Evolutionary conservation across 208 protist genomes (phyloP).

Genomic region (Novymonas esmeraldas): DNA sequence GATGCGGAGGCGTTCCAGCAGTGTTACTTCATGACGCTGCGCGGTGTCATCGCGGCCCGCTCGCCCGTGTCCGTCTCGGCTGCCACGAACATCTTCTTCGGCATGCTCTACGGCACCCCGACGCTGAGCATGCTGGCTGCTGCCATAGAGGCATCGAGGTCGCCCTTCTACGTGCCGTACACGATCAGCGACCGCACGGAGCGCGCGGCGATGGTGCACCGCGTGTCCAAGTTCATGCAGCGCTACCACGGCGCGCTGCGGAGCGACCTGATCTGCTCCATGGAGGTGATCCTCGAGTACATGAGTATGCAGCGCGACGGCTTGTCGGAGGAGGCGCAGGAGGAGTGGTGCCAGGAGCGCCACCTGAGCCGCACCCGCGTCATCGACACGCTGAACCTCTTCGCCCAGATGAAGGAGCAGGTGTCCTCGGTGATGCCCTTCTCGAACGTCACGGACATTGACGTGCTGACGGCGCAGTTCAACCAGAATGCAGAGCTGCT

Average conservation of each 20-base stretch:
- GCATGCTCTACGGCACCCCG: constrained; percentile 68
- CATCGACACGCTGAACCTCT: constrained; percentile 61
- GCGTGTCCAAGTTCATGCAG: constrained; percentile 54
- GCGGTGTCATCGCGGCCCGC: constrained; percentile 66
- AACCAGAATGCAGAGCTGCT: constrained; percentile 48
- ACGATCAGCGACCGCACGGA: constrained; percentile 45
- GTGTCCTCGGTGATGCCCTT: constrained; percentile 61
- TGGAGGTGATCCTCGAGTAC: constrained; percentile 71
- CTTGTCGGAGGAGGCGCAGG: constrained; percentile 75
- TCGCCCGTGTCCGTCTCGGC: constrained; percentile 61
- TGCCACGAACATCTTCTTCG: constrained; percentile 71
- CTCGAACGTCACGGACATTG: constrained; percentile 65
- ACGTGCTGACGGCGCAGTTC: constrained; percentile 61
- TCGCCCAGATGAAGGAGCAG: constrained; percentile 77
- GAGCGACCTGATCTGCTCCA: constrained; percentile 64
- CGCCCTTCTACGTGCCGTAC: constrained; percentile 75
- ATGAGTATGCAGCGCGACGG: constrained; percentile 79
- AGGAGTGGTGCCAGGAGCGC: constrained; percentile 70
- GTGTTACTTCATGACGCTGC: constrained; percentile 64
- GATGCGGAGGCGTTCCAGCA: constrained; percentile 28
- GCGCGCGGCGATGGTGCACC: constrained; percentile 20
- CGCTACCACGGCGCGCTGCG: constrained; percentile 52
- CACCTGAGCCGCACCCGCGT: constrained; percentile 69
- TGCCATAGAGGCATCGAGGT: constrained; percentile 61
- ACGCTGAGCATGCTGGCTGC: constrained; percentile 72